Base-by-base conservation (phyloP, 2,329 filamentous ascomycete genomes). In the Ophiostoma fasciatum region DNA sequence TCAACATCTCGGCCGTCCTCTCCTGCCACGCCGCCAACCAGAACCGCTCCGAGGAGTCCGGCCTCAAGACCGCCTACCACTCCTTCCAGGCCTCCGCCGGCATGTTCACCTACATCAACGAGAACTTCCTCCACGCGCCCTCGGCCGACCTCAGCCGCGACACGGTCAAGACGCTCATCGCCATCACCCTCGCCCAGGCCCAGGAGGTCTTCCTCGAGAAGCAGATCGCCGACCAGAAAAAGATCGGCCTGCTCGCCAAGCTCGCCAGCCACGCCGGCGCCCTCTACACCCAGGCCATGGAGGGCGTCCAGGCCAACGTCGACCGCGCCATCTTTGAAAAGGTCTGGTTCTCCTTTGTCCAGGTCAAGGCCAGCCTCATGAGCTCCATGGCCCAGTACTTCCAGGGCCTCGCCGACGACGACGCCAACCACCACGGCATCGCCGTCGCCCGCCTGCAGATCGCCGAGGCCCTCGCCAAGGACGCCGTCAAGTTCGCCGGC, bases 91-190 rank as follows among this genome's bases (percentile, higher is more conserved):
- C 90, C 28, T 87, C 88, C 7, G 90, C 90, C 9, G 90, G 90
- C 62, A 98, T 98, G 90, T 98, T 96, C 58, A 96, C 88, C 36
- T 98, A 98, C 52, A 98, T 98, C 63, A 98, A 98, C 59, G 90
- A 98, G 61, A 98, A 98, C 61, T 98, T 98, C 55, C 65, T 98
- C 25, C 90, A 98, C 51, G 90, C 90, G 2, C 90, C 92, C 1
- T 94, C 87, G 8, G 87, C 83, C n/a, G 90, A 98, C 52, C 61
- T 98, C 32, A 96, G 87, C 55, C 68, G 90, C 42, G 88, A 98
- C 34, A 98, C 90, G 0, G 84, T 98, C 50, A 94, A 94, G 61
- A 85, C 84, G 0, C 60, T 98, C 45, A 96, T 98, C 52, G 73
- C 78, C 35, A 74, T 98, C 41, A 96, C 84, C 69, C 71, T 98